Evolutionary conservation across 148 eudicot genomes (phyloP).

Genomic region (Diospyros kaki): DNA sequence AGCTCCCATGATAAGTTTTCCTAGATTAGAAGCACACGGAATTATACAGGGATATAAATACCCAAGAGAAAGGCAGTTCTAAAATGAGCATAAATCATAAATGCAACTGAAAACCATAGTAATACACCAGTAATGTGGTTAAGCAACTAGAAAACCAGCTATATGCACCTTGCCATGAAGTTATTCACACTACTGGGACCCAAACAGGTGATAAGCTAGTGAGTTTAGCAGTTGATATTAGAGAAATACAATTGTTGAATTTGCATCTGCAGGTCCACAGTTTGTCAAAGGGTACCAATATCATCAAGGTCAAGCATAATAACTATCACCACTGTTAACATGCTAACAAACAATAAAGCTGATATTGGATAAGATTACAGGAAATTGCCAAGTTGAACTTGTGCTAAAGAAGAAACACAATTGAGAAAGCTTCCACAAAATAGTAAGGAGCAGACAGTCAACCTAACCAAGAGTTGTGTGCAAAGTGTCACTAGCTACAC

Average conservation of each 20-base stretch:
- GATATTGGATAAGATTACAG: neutral
- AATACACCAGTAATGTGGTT: neutral
- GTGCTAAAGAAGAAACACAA: neutral
- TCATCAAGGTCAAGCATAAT: conserved; percentile 1
- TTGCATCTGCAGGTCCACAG: neutral
- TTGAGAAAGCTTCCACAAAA: neutral
- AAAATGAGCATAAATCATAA: neutral
- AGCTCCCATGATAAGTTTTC: neutral
- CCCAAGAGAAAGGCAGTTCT: neutral
- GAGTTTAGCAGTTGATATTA: no score
- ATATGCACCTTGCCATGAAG: neutral
- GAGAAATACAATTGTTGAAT: no score
- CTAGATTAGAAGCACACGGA: neutral
- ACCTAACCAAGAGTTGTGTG: neutral
- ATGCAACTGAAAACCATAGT: neutral
- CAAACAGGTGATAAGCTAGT: neutral
- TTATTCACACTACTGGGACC: neutral
- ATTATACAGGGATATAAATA: neutral
- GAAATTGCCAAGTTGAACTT: neutral
- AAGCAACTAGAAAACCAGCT: neutral
- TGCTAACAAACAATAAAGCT: neutral
- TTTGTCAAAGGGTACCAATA: neutral
- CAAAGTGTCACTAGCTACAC: neutral
- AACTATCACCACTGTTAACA: neutral
- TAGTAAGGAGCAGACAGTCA: neutral